Conservation (phyloP, 768 basidiomycete species). For the Tricholoma furcatifolium region DNA sequence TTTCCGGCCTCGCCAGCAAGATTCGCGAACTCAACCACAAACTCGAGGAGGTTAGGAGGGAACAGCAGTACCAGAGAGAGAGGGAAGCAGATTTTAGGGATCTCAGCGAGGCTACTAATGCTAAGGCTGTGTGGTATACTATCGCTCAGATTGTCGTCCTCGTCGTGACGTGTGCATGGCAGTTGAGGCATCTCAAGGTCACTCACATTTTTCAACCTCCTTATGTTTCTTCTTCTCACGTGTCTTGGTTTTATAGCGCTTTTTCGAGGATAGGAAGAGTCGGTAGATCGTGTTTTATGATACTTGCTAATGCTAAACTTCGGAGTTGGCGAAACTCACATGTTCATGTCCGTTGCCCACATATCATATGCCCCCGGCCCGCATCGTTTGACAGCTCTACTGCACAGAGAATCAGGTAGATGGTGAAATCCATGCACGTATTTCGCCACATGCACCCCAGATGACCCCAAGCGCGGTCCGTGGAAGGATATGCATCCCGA, state of each 20-base stretch:
- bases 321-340: too few relatives aligned
- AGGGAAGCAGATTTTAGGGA: slow-evolving; percentile 88
- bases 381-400: too few relatives aligned
- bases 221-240: neutral
- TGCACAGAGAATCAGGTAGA: too few relatives aligned
- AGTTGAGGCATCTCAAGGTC: slow-evolving; percentile 88
- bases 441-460: too few relatives aligned
- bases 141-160: slow-evolving; percentile 84
- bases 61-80: slow-evolving; percentile 98
- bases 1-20: slow-evolving; percentile 77
- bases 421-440: too few relatives aligned
- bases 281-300: slow-evolving; percentile 37
- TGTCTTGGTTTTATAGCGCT: slow-evolving; percentile 45
- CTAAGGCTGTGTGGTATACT: slow-evolving; percentile 95
- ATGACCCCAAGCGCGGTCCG: too few relatives aligned
- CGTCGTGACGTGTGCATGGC: slow-evolving; percentile 87
- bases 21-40: slow-evolving; percentile 92
- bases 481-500: too few relatives aligned
- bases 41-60: slow-evolving; percentile 87
- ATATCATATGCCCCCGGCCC: too few relatives aligned
- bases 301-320: too few relatives aligned
- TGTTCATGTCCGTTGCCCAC: too few relatives aligned
- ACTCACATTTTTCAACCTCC: slow-evolving; percentile 22
- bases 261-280: slow-evolving; percentile 86
- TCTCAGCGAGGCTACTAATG: slow-evolving; percentile 87